Percentiles rank a stretch among this genome's conserved stretches.
Conservation (phyloP, 139 green algal genomes). For the Mesostigma viride region DNA sequence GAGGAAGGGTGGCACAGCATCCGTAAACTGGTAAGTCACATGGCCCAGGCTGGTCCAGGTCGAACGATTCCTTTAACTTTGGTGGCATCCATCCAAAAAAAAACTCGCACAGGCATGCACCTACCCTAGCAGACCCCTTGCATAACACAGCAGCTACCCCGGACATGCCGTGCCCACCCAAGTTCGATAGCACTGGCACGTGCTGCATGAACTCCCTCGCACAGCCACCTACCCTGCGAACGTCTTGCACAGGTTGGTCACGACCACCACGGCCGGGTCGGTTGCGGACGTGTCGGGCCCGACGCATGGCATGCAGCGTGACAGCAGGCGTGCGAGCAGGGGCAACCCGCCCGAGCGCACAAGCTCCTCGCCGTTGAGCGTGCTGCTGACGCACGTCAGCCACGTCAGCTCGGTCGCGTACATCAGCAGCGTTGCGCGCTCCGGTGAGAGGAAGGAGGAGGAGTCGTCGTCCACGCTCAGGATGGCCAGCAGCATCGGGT, state of each 20-base stretch:
- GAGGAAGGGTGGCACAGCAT: too few relatives aligned
- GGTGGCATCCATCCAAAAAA: too few relatives aligned
- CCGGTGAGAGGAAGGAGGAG: slow-evolving; percentile 41
- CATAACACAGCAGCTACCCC: too few relatives aligned
- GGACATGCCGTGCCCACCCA: too few relatives aligned
- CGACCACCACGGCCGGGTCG: slow-evolving; percentile 19
- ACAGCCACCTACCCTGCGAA: slow-evolving; percentile 54
- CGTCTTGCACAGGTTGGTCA: slow-evolving; percentile 32
- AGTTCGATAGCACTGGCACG: too few relatives aligned
- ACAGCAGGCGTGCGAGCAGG: slow-evolving; percentile 55
- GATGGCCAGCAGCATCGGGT: slow-evolving; percentile 67
- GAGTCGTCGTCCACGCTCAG: slow-evolving; percentile 23
- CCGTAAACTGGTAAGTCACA: too few relatives aligned
- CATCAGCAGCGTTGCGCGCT: slow-evolving; percentile 37
- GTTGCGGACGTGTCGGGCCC: slow-evolving; percentile 31
- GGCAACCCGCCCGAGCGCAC: slow-evolving; percentile 54
- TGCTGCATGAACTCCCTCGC: too few relatives aligned
- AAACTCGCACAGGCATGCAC: too few relatives aligned
- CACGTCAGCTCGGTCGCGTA: slow-evolving; percentile 71
- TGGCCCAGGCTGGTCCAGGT: too few relatives aligned
- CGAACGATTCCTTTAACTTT: too few relatives aligned
- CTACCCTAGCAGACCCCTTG: too few relatives aligned
- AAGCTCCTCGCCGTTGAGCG: slow-evolving; percentile 80
- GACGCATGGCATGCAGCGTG: slow-evolving; percentile 50
- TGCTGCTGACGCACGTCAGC: slow-evolving; percentile 59